These are phyloP conservation scores for Dactylorhiza incarnata DNA, from an alignment of 106 monocot species.

Conservation along the genomic window DNA sequence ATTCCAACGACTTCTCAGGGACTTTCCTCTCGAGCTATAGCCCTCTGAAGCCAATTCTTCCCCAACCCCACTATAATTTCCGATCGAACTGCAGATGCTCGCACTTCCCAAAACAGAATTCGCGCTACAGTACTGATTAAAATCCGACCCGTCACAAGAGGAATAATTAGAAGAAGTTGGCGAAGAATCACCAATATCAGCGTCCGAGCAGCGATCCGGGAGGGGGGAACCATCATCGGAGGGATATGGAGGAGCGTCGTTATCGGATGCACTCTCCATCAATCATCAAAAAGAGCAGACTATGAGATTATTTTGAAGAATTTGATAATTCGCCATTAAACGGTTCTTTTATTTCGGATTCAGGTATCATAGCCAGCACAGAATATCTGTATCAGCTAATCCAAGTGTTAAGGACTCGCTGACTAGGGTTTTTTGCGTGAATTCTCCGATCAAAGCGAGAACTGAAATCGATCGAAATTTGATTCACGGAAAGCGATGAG, in stretches of 20 bases:
- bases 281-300: conserved; percentile 4
- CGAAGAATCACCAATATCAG: conserved; percentile 9
- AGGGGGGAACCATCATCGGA: background rate
- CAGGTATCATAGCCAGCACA: background rate
- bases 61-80: conserved; percentile 22
- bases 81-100: conserved; percentile 57
- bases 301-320: background rate
- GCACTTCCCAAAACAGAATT: conserved; percentile 62
- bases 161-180: conserved; percentile 31
- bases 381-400: background rate
- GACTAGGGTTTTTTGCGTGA: background rate
- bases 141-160: conserved; percentile 59
- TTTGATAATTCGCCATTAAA: background rate
- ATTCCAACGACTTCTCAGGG: conserved; percentile 16
- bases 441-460: background rate
- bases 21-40: background rate
- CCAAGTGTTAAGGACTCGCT: background rate
- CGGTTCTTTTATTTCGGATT: background rate
- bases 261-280: background rate
- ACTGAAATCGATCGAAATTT: background rate
- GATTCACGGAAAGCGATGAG: background rate
- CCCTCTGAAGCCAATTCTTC: conserved; percentile 9
- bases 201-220: conserved; percentile 9
- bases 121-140: conserved; percentile 78
- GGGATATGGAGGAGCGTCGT: conserved; percentile 7